Conservation (phyloP, 2,329 filamentous ascomycete species). For the Alternaria angustiovoidea region DNA sequence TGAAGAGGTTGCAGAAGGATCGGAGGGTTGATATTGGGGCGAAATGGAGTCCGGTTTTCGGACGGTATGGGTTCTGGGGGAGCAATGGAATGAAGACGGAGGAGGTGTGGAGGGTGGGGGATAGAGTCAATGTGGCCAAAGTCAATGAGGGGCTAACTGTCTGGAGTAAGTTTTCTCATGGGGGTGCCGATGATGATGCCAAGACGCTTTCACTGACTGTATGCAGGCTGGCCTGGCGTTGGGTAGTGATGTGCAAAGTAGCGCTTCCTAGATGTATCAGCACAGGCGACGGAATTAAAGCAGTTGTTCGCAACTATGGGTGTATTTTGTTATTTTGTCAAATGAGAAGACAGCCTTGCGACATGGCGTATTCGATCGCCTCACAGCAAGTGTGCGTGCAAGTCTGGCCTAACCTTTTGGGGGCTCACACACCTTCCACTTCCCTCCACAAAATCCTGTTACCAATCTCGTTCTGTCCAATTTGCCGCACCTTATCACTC, state of each 20-base stretch:
- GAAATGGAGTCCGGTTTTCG: conserved; percentile 60
- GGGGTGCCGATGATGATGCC: too few species aligned
- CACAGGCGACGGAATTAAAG: not conserved
- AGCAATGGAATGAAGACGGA: conserved; percentile 16
- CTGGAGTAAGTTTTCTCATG: conserved; percentile 49
- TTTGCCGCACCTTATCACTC: too few species aligned
- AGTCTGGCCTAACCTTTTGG: too few species aligned
- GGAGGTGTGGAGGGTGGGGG: conserved; percentile 49
- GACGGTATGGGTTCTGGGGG: conserved; percentile 56
- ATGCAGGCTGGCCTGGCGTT: conserved; percentile 3
- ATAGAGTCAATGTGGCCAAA: conserved; percentile 53
- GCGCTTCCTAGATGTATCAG: fast-evolving
- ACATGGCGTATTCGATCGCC: too few species aligned
- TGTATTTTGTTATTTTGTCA: not conserved
- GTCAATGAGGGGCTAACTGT: conserved; percentile 51
- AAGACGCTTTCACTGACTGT: not conserved
- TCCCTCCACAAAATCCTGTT: fast-evolving
- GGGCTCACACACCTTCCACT: too few species aligned
- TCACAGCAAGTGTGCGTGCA: too few species aligned
- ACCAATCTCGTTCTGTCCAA: too few species aligned
- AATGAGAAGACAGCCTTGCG: too few species aligned
- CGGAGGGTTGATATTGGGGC: conserved; percentile 55
- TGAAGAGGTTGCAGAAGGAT: conserved; percentile 57
- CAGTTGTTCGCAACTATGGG: fast-evolving
- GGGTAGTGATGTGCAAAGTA: not conserved